Evolutionary conservation across 2,329 filamentous ascomycete genomes (phyloP), one percentile per base, ranked within the genome.

Genomic region (Aspergillus sp.): DNA sequence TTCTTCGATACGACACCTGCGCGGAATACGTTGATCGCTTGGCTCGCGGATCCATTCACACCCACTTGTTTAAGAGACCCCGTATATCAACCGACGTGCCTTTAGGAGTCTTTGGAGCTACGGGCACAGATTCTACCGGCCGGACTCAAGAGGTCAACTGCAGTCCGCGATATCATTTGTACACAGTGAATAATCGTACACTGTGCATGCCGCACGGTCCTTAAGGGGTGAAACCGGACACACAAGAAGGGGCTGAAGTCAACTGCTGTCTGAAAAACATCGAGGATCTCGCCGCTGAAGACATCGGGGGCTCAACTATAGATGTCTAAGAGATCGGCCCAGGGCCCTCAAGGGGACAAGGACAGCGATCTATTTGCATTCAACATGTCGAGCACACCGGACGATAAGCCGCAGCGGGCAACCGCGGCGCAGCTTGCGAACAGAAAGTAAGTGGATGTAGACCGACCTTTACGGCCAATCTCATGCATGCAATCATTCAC

Each of bases 341-440:
- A 74, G 62, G 70, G 71, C 60, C 70, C 69, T 66, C 76, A 79
- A 55, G 70, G 74, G 58, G 67, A 67, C 23, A 78, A 74, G 57
- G 75, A 75, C 15, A 60, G 63, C 13, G 23, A 67, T 50, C 54
- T 72, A 30, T 66, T 72, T 57, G 66, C 68, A 23, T 74, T 74
- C 61, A 72, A 72, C 12, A 76, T 77, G 75, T 73, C 74, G 53
- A 75, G 75, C 32, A 76, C 76, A 57, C 74, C 75, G 28, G 77
- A 76, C 50, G 81, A 84, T 2, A 74, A 76, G 65, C 78, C 80
- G 25, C 77, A 80, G 66, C 78, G 78, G 72, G 83, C 83, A 36
- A 85, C 82, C 28, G 82, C 83, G 41, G 82, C 83, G 41, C 83
- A 85, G 72, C 54, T 85, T 73, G 83, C 83, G 32, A 75, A 72